Evolutionary conservation across 2,329 filamentous ascomycete genomes (phyloP), one percentile per base, ranked within the genome.

Genomic region (Phialophora expanda): DNA sequence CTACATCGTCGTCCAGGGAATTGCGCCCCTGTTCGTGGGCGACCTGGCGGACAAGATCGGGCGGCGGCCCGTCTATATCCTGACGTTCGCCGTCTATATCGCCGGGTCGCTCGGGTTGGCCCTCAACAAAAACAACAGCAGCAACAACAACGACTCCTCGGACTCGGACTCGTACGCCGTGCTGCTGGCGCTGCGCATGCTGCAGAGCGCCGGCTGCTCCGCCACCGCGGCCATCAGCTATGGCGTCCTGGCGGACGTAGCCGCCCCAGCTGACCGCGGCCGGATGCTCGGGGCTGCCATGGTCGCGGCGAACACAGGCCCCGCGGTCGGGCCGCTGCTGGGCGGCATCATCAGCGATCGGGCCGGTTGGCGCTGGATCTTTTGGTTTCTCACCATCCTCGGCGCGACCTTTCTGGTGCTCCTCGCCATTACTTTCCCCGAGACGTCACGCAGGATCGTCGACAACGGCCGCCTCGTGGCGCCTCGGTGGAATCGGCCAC

Each of bases 341-440:
- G 84, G 84, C 0, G 84, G 83, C 7, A 72, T 80, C 0, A 67
- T 86, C 0, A 76, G 79, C 0, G 78, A 82, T 50, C 76, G 78
- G 46, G 69, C 85, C 0, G 83, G 83, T 0, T 86, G 83, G 83
- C 75, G 78, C 48, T 76, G 78, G 1, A 80, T 85, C 5, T 86
- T 86, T 67, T 86, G 83, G 82, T 83, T 85, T 63, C 70, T 82
- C 46, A 61, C 74, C 0, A 78, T 80, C 22, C 64, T 73, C 1
- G 77, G 77, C 51, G 62, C 80, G 5, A 11, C 76, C 4, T 9
- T 75, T 1, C 56, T 80, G 1, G 60, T 75, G 7, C 20, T 78
- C 1, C 32, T 65, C 26, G 28, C 34, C 3, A 12, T 54, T 24
- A 32, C 77, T 0, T 61, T 82, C 0, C 79, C 80, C 0, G 79